phyloP scores from a whole-genome alignment of 495 filamentous ascomycete genomes.

The Penicillium steckii region DNA sequence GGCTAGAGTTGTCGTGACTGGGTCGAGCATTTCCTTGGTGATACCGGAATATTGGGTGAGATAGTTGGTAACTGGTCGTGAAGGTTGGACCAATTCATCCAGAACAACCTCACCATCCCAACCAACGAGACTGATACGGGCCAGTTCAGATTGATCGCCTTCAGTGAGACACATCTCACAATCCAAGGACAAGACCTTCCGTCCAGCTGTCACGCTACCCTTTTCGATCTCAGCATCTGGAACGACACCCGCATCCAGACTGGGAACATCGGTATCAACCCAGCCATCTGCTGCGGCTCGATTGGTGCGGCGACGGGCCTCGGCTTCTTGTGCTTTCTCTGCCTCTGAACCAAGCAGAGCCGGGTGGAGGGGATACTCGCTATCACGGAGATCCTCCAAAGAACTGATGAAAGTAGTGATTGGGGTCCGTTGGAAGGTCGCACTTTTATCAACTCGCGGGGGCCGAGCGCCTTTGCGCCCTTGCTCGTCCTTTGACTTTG shows the following conservation, averaged over 20 bases:
- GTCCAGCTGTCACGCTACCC: slow-evolving; percentile 80
- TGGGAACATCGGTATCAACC: slow-evolving; percentile 73
- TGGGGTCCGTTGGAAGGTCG: slow-evolving; percentile 67
- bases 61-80: slow-evolving; percentile 82
- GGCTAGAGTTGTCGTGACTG: slow-evolving; percentile 75
- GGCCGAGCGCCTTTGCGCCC: slow-evolving; percentile 55
- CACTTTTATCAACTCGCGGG: slow-evolving; percentile 56
- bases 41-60: slow-evolving; percentile 88
- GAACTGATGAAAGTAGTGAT: slow-evolving; percentile 74
- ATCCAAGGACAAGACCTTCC: slow-evolving; percentile 79
- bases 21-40: slow-evolving; percentile 74
- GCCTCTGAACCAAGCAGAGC: slow-evolving; percentile 51
- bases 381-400: slow-evolving; percentile 71
- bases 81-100: slow-evolving; percentile 89
- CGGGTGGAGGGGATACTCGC: slow-evolving; percentile 80
- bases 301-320: slow-evolving; percentile 42
- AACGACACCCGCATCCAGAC: slow-evolving; percentile 62
- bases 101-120: slow-evolving; percentile 84
- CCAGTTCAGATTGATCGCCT: slow-evolving; percentile 71
- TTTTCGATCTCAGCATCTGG: slow-evolving; percentile 69
- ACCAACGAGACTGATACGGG: slow-evolving; percentile 77
- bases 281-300: slow-evolving; percentile 65
- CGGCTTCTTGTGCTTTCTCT: slow-evolving; percentile 41
- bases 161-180: slow-evolving; percentile 96
- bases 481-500: slow-evolving; percentile 56